Evolutionary conservation across 75 land plant genomes (phyloP).

Genomic region (Gnetum montanum): DNA sequence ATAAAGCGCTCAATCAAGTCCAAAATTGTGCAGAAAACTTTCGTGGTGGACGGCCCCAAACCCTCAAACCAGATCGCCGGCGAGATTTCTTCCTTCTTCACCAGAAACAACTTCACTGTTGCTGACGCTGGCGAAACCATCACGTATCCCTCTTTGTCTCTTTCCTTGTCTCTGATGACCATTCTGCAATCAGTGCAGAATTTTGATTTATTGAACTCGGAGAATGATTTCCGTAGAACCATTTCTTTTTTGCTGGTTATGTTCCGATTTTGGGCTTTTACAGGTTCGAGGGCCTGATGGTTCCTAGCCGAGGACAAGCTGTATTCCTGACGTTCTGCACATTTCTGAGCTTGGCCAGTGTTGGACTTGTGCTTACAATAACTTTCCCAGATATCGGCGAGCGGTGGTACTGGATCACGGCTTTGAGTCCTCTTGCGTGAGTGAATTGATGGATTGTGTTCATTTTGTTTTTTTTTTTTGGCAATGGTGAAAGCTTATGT

Average conservation of each 20-base stretch:
- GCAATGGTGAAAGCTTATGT: neutral
- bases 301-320: constrained; percentile 91
- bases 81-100: constrained; percentile 83
- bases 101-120: constrained; percentile 75
- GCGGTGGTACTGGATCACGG: constrained; percentile 81
- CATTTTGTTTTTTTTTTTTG: neutral
- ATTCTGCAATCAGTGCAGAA: neutral
- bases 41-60: constrained; percentile 32
- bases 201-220: neutral
- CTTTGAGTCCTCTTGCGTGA: constrained; percentile 91
- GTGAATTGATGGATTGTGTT: constrained; percentile 6
- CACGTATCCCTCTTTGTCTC: constrained; percentile 40
- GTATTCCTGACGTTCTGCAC: constrained; percentile 91
- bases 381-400: constrained; percentile 77
- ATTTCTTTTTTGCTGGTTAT: too few species aligned
- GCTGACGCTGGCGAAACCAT: constrained; percentile 70
- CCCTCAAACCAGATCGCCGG: constrained; percentile 78
- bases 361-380: constrained; percentile 84
- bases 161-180: neutral
- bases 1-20: constrained; percentile 96
- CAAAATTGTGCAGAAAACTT: constrained; percentile 96
- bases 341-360: constrained; percentile 83
- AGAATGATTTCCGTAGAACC: too few species aligned
- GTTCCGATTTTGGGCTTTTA: too few species aligned
- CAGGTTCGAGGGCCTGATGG: constrained; percentile 95